Conservation (phyloP, 129 eudicot species). For the Flaveria bidentis region DNA sequence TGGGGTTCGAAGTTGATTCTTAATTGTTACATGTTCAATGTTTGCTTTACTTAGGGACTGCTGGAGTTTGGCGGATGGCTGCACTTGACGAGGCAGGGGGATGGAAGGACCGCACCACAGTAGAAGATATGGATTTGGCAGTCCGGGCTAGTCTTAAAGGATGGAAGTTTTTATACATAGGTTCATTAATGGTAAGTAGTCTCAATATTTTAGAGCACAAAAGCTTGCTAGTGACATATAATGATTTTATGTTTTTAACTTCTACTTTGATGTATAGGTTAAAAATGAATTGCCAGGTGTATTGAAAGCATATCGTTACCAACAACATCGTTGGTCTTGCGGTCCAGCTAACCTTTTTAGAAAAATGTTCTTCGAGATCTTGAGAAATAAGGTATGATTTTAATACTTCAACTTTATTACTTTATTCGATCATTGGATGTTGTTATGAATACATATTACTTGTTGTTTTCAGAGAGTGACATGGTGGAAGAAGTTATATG, state of each 20-base stretch:
- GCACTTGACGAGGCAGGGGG: constrained; percentile 22
- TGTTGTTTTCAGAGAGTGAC: constrained; percentile 20
- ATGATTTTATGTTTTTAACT: not conserved
- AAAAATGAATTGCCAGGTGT: constrained; percentile 36
- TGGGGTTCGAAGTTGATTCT: not conserved
- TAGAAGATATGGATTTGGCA: constrained; percentile 21
- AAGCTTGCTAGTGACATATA: not conserved
- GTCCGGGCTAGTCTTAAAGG: constrained; percentile 66
- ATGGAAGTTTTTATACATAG: constrained; percentile 79
- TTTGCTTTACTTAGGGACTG: not conserved
- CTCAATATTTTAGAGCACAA: not conserved
- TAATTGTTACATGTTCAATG: not conserved
- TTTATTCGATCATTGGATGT: not conserved
- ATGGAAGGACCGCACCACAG: constrained; percentile 18
- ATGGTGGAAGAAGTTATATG: constrained; percentile 20
- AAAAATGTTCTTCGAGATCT: constrained; percentile 34
- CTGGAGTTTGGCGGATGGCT: constrained; percentile 22
- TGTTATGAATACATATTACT: not conserved
- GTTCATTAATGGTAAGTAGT: constrained; percentile 57
- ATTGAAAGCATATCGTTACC: constrained; percentile 38
- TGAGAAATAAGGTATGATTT: constrained; percentile 25
- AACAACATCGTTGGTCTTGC: constrained; percentile 28
- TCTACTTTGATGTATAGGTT: constrained; percentile 21
- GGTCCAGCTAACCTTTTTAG: constrained; percentile 41
- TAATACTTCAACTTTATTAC: not conserved